Conservation (phyloP, 495 filamentous ascomycete species). For the Poronia punctata region DNA sequence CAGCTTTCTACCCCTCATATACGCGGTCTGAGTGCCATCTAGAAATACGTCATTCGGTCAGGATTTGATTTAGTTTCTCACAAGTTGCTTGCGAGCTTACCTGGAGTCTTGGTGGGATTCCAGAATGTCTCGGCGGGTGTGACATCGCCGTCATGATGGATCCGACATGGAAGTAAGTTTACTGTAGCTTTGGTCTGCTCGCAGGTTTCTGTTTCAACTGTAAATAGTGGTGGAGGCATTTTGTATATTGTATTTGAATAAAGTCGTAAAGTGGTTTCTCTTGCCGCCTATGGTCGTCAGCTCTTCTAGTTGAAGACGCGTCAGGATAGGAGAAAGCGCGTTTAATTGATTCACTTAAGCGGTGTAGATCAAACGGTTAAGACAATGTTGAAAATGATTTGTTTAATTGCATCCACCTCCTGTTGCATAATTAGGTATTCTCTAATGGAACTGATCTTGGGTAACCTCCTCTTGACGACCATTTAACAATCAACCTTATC, state of each 20-base stretch:
- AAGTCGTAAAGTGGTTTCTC: neutral
- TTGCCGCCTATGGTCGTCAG: neutral
- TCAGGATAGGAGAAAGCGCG: neutral
- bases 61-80: neutral
- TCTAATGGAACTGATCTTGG: no score
- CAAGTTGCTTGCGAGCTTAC: conserved; percentile 4
- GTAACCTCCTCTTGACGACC: no score
- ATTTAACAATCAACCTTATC: no score
- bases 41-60: neutral
- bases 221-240: conserved; percentile 25
- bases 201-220: conserved; percentile 10
- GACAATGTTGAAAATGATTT: no score
- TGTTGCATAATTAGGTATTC: no score
- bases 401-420: no score
- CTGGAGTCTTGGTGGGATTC: conserved; percentile 44
- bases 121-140: conserved; percentile 64
- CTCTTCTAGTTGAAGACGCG: conserved; percentile 4
- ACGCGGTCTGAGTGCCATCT: conserved; percentile 50
- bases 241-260: neutral
- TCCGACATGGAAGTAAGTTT: conserved; percentile 77
- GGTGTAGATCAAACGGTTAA: no score
- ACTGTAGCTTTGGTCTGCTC: conserved; percentile 47
- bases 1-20: conserved; percentile 81
- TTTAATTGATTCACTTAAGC: conserved; percentile 4
- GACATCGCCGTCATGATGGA: conserved; percentile 71